Conservation (phyloP, 306 rosid species). For the Cicer pinnatifidum region DNA sequence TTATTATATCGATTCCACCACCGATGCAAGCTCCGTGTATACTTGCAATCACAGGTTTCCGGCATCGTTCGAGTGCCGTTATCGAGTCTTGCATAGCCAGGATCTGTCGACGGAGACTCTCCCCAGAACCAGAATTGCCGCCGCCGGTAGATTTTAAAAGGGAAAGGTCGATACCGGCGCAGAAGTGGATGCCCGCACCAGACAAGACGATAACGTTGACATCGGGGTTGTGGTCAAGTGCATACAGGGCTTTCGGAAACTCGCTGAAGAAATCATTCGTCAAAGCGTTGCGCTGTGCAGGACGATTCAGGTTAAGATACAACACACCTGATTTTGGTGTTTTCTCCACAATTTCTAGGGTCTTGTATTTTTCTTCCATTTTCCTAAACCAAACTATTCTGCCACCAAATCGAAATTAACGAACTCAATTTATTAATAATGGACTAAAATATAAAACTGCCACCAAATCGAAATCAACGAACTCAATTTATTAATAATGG, state of each 20-base stretch:
- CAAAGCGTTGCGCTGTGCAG: constrained; percentile 68
- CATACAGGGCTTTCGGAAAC: constrained; percentile 66
- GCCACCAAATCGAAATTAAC: not conserved
- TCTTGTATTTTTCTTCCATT: constrained; percentile 63
- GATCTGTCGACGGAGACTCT: constrained; percentile 69
- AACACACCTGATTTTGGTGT: constrained; percentile 58
- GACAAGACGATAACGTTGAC: constrained; percentile 71
- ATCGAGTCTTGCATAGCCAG: constrained; percentile 69
- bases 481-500: no score
- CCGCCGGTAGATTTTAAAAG: constrained; percentile 35
- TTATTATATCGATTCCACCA: constrained; percentile 71
- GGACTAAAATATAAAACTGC: no score
- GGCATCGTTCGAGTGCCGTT: constrained; percentile 78
- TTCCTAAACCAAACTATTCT: not conserved
- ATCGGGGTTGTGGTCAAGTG: constrained; percentile 64
- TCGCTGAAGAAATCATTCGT: constrained; percentile 68
- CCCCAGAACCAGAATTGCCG: constrained; percentile 47
- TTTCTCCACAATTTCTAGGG: constrained; percentile 55
- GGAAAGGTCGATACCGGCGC: constrained; percentile 80
- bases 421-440: no score
- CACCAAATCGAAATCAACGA: no score
- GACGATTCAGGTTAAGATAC: constrained; percentile 65
- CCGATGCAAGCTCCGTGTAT: constrained; percentile 85
- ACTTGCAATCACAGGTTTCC: constrained; percentile 82
- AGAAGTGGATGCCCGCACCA: constrained; percentile 75